A percentile compares a stretch with the other conserved stretches of the same genome.
These are phyloP conservation scores for Russula lepida DNA, from an alignment of 768 basidiomycete species.

Conservation along the genomic window DNA sequence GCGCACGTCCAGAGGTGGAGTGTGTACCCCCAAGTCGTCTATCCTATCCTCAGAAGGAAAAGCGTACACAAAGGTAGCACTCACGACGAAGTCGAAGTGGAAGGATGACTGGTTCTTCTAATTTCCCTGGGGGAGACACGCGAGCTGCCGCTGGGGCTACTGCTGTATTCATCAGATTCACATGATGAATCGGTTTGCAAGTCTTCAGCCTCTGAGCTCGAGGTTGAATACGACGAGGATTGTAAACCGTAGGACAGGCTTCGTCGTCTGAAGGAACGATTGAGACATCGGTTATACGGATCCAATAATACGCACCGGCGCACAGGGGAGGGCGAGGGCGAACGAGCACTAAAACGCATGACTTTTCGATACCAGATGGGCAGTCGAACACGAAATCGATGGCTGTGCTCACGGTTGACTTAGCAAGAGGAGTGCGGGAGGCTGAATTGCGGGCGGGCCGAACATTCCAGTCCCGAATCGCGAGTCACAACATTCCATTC, in stretches of 20 bases:
- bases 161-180: conserved; percentile 11
- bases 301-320: conserved; percentile 3
- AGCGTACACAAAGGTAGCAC: neutral
- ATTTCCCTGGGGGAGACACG: neutral
- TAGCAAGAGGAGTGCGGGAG: too few relatives aligned
- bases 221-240: conserved; percentile 5
- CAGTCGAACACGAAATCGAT: neutral
- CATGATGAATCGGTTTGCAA: conserved; percentile 1
- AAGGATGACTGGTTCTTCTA: neutral
- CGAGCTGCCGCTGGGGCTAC: neutral
- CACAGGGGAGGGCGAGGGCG: conserved; percentile 9
- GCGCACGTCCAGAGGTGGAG: conserved; percentile 23
- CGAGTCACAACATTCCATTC: neutral
- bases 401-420: neutral
- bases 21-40: neutral
- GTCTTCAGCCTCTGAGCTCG: conserved; percentile 3
- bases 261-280: conserved; percentile 2
- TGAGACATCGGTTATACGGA: neutral
- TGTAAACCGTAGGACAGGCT: conserved; percentile 16
- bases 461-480: too few relatives aligned
- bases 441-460: too few relatives aligned
- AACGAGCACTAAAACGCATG: conserved; percentile 19
- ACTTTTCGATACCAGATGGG: neutral
- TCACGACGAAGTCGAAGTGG: conserved; percentile 9
- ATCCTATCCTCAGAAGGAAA: neutral